These are phyloP conservation scores for Emiliania huxleyi DNA, from an alignment of 78 protist species.

Conservation along the genomic window DNA sequence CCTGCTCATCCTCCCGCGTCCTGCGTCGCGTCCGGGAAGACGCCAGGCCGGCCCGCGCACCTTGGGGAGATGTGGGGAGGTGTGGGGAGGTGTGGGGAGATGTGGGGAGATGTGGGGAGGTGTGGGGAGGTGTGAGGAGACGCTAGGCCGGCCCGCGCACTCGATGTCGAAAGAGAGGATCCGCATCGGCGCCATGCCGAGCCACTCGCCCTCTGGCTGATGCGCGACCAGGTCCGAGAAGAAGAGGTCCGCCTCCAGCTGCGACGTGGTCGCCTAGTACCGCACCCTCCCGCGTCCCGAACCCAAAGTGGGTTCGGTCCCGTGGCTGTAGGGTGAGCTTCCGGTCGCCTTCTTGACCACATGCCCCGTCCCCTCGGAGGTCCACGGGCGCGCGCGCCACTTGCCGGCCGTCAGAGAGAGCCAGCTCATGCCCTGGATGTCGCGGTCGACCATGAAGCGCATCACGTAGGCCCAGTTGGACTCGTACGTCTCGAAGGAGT, in stretches of 20 bases:
- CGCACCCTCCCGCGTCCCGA: too few relatives aligned
- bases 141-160: constrained; percentile 96
- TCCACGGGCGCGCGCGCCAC: constrained; percentile 55
- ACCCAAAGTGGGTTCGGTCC: too few relatives aligned
- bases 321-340: too few relatives aligned
- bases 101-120: too few relatives aligned
- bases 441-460: constrained; percentile 93
- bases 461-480: constrained; percentile 64
- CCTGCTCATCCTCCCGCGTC: too few relatives aligned
- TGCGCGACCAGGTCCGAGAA: constrained; percentile 25
- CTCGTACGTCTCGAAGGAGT: background rate
- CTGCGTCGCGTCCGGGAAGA: constrained; percentile 93
- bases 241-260: constrained; percentile 47
- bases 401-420: constrained; percentile 63
- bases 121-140: too few relatives aligned
- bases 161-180: constrained; percentile 92
- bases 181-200: constrained; percentile 92
- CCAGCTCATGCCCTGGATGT: constrained; percentile 34
- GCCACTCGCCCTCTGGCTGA: constrained; percentile 73
- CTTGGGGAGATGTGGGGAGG: too few relatives aligned
- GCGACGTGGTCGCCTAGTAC: too few relatives aligned
- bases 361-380: background rate
- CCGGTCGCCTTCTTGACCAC: background rate
- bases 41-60: constrained; percentile 90
- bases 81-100: too few relatives aligned